Evolutionary conservation across 306 rosid genomes (phyloP).

Genomic region (Astragalus membranaceus): DNA sequence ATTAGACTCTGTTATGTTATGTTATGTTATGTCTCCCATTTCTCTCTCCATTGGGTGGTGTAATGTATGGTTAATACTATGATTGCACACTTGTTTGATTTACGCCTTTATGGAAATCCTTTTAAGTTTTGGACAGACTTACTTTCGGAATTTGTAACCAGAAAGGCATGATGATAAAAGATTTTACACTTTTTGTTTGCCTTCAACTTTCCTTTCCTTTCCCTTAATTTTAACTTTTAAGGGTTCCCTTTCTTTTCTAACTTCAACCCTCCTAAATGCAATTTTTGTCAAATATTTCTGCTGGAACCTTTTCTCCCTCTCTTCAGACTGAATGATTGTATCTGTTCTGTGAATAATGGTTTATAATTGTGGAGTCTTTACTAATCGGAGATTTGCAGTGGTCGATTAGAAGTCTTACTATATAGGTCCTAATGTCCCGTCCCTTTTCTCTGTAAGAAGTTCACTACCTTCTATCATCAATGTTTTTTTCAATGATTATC

Average conservation of each 20-base stretch:
- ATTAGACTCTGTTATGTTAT: too few relatives aligned
- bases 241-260: neutral
- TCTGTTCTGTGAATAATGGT: neutral
- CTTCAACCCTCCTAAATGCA: conserved; percentile 9
- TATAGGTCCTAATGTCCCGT: too few relatives aligned
- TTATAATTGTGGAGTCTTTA: neutral
- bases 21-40: neutral
- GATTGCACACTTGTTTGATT: conserved; percentile 16
- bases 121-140: neutral
- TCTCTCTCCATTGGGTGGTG: neutral
- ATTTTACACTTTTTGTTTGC: neutral
- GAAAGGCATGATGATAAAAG: conserved; percentile 7
- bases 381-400: neutral
- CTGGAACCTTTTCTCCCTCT: neutral
- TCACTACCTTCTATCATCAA: too few relatives aligned
- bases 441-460: too few relatives aligned
- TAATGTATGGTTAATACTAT: neutral
- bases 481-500: neutral
- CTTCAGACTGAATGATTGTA: neutral
- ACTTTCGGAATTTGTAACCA: neutral
- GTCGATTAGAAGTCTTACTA: neutral
- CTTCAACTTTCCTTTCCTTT: conserved; percentile 13
- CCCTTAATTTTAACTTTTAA: neutral
- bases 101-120: conserved; percentile 3
- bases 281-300: neutral